phyloP scores from a whole-genome alignment of 768 basidiomycete genomes.

The Paxillus rubicundulus region DNA sequence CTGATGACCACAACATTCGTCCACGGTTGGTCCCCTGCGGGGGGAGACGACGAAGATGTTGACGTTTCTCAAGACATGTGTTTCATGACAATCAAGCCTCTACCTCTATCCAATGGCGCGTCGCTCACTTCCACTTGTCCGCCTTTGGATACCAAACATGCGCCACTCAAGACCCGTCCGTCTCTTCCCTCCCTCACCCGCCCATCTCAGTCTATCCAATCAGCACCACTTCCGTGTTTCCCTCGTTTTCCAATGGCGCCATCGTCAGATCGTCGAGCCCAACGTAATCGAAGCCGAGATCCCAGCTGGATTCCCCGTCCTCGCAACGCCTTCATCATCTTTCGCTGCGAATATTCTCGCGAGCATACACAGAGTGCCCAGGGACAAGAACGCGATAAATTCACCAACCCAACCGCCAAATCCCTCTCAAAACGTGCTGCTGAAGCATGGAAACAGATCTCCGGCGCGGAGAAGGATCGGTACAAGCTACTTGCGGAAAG shows the following conservation, averaged over 20 bases:
- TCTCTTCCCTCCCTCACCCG: background rate
- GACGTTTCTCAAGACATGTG: slow-evolving; percentile 17
- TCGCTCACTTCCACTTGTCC: slow-evolving; percentile 13
- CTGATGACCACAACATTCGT: slow-evolving; percentile 12
- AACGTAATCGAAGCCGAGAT: slow-evolving; percentile 42
- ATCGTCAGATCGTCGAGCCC: slow-evolving; percentile 40
- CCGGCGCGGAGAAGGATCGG: slow-evolving; percentile 43
- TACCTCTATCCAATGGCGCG: background rate
- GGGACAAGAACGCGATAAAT: slow-evolving; percentile 30
- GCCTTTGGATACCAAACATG: slow-evolving; percentile 7
- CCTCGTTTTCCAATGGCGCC: slow-evolving; percentile 21
- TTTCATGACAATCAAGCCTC: slow-evolving; percentile 6
- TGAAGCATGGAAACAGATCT: slow-evolving; percentile 67
- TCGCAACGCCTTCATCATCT: slow-evolving; percentile 70
- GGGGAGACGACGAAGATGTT: slow-evolving; percentile 29
- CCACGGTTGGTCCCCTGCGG: slow-evolving; percentile 29
- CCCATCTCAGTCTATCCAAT: background rate
- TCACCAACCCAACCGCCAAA: slow-evolving; percentile 36
- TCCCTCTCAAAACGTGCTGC: slow-evolving; percentile 75
- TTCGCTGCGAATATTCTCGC: slow-evolving; percentile 63
- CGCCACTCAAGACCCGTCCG: background rate
- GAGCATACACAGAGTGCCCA: slow-evolving; percentile 39
- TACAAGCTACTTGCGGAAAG: slow-evolving; percentile 53
- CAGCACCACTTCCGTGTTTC: background rate
- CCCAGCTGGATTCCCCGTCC: slow-evolving; percentile 66